phyloP scores from a whole-genome alignment of 306 rosid genomes.

The Glycine latifolia region DNA sequence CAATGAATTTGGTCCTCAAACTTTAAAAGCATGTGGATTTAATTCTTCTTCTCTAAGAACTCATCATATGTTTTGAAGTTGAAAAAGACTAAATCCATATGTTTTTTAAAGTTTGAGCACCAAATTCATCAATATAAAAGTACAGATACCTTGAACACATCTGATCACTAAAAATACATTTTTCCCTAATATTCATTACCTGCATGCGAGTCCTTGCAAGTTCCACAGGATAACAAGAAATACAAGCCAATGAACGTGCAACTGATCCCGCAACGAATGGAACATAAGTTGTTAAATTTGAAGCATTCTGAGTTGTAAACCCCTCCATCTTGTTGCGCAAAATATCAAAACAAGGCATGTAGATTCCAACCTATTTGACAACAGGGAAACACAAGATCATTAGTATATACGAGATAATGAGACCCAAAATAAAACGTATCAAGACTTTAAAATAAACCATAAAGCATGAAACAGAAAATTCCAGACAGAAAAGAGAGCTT shows the following conservation, averaged over 20 bases:
- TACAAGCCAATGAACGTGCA: slow-evolving; percentile 94
- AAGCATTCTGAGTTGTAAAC: slow-evolving; percentile 64
- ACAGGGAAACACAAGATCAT: slow-evolving; percentile 37
- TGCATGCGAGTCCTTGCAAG: slow-evolving; percentile 99
- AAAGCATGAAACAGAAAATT: slow-evolving; percentile 25
- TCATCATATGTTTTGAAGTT: too few relatives aligned
- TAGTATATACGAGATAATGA: slow-evolving; percentile 40
- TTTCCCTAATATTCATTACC: slow-evolving; percentile 51
- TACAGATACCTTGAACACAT: too few relatives aligned
- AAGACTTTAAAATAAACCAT: slow-evolving; percentile 11
- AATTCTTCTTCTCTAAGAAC: too few relatives aligned
- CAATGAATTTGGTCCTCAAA: too few relatives aligned
- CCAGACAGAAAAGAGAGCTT: slow-evolving; percentile 49
- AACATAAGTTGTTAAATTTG: slow-evolving; percentile 79
- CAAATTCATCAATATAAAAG: too few relatives aligned
- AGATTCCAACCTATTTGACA: slow-evolving; percentile 85
- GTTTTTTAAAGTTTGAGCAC: too few relatives aligned
- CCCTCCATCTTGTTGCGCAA: slow-evolving; percentile 84
- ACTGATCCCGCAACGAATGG: slow-evolving; percentile 92
- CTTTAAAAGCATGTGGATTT: too few relatives aligned
- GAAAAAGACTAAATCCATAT: too few relatives aligned
- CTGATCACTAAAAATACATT: too few relatives aligned
- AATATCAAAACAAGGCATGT: slow-evolving; percentile 94
- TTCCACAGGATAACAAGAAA: slow-evolving; percentile 90
- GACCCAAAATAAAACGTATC: slow-evolving; percentile 17